Evolutionary conservation across 2,329 filamentous ascomycete genomes (phyloP), one percentile per base, ranked within the genome.

Genomic region (Nigrograna mackinnonii): DNA sequence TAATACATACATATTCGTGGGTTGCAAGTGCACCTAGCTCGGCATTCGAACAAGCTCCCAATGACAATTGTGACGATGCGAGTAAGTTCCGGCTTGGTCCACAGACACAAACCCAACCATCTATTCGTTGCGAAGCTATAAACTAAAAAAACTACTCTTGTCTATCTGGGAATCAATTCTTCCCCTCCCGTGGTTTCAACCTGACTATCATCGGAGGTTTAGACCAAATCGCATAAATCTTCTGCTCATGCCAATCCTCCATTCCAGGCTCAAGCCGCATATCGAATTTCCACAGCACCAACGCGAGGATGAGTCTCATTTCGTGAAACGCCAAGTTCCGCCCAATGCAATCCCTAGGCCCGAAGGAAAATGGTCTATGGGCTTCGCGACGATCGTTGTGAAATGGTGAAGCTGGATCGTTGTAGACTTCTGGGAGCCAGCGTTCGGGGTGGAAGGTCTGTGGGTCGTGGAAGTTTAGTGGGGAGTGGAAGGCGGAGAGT

Each of bases 161-260:
- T n/a, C n/a, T n/a, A n/a, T n/a, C n/a, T n/a, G n/a, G n/a, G n/a
- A n/a, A n/a, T n/a, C n/a, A n/a, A n/a, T n/a, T n/a, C n/a, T n/a
- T n/a, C n/a, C n/a, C n/a, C n/a, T n/a, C n/a, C n/a, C n/a, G n/a
- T n/a, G 42, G 42, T n/a, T 33, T 56, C 4, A 51, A 17, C 28
- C 42, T 47, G 7, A 55, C 47, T 35, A 40, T 43, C n/a, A 60
- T 22, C 14, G 46, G 38, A 5, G 16, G 46, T 28, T 66, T 63
- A 42, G 57, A 42, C 67, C 67, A 69, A 3, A 66, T 46, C 6
- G 46, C 50, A 22, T 54, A 69, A 5, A 52, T 47, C n/a, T 54
- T 41, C 43, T 67, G 65, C 2, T 58, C 37, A 9, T 37, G 21
- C 45, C 46, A 50, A 14, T 31, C 21, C 13, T 40, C 33, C 16